A percentile compares a stretch with the other conserved stretches of the same genome.
phyloP scores from a whole-genome alignment of 1,284 basidiomycete species.

The Irpex lacteus region DNA sequence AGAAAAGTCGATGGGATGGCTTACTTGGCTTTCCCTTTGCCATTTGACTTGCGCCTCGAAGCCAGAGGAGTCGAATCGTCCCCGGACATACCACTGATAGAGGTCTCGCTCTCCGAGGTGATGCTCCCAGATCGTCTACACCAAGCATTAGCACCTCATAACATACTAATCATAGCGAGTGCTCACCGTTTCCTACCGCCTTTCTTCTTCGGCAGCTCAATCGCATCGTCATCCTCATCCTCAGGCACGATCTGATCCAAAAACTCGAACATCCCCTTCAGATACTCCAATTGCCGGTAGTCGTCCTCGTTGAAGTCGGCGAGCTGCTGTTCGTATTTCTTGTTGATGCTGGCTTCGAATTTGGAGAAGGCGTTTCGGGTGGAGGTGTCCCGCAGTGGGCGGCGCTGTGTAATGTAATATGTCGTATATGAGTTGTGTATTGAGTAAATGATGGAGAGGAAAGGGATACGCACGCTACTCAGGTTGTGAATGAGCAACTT shows the following conservation, averaged over 20 bases:
- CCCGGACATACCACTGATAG: constrained; percentile 21
- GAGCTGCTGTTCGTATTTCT: constrained; percentile 57
- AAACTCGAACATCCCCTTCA: constrained; percentile 64
- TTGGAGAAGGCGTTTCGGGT: constrained; percentile 70
- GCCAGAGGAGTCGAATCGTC: constrained; percentile 27
- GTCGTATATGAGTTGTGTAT: no score
- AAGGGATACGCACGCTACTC: constrained; percentile 57
- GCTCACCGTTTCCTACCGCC: constrained; percentile 32
- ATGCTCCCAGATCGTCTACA: constrained; percentile 36
- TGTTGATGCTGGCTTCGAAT: constrained; percentile 60
- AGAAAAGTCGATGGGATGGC: constrained; percentile 7
- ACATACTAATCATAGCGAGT: no score
- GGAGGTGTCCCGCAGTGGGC: constrained; percentile 66
- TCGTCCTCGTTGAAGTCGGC: constrained; percentile 71
- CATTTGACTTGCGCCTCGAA: constrained; percentile 19
- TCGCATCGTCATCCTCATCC: constrained; percentile 49
- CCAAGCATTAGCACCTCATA: background rate
- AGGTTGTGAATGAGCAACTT: constrained; percentile 60
- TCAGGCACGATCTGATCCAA: constrained; percentile 52
- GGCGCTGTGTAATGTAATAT: constrained; percentile 64
- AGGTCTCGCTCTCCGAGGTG: constrained; percentile 26
- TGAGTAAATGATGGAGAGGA: background rate
- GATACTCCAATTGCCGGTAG: constrained; percentile 54
- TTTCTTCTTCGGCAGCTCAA: constrained; percentile 40
- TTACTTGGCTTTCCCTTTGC: constrained; percentile 31